Base-by-base conservation (phyloP, 1,284 basidiomycete species). In the Ceratobasidium sp. region DNA sequence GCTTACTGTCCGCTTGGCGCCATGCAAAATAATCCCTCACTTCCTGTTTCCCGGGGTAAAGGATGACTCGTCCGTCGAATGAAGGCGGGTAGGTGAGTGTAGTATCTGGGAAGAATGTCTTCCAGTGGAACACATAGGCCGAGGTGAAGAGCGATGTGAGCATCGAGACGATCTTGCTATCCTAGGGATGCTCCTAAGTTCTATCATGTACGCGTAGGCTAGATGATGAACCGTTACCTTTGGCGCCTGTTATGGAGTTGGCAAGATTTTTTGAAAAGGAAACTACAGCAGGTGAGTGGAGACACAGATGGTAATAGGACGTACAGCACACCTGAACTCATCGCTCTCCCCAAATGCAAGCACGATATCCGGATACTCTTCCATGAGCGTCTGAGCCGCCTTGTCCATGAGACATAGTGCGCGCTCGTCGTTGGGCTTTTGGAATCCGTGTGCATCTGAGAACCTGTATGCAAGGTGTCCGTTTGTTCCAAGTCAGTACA, bases 261-360 rank as follows among this genome's bases (percentile, higher is more conserved):
- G 0, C 94, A 91, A 0, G 88, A 88, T 79, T 90, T 92, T 73
- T 91, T 90, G 73, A 99, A 89, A 61, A 99, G 88, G 82, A 99
- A 99, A 82, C 95, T 97, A 80, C 8, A 19, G 8, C 49, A 19
- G 32, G 54, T 76, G 44, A 66, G 8, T 67, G 22, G 6, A 40
- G 4, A 6, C 22, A 4, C 17, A 32, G 32, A 61, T 13, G 49
- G 64, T 13, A 29, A 75, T 13, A 51, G 32, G 74, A 32, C n/a
- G 49, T 56, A 52, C 52, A 25, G 82, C 88, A 77, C 79, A 93
- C 95, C 95, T 98, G 85, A 91, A 99, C 84, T 99, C 98, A 84
- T 99, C 98, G 54, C 95, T 97, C 86, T 99, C 95, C 0, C 97
- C 97, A 83, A 98, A 99, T 0, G 89, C 97, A 40, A 97, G 87